Conservation (phyloP, 345 rosid species). For the Firmiana major region DNA sequence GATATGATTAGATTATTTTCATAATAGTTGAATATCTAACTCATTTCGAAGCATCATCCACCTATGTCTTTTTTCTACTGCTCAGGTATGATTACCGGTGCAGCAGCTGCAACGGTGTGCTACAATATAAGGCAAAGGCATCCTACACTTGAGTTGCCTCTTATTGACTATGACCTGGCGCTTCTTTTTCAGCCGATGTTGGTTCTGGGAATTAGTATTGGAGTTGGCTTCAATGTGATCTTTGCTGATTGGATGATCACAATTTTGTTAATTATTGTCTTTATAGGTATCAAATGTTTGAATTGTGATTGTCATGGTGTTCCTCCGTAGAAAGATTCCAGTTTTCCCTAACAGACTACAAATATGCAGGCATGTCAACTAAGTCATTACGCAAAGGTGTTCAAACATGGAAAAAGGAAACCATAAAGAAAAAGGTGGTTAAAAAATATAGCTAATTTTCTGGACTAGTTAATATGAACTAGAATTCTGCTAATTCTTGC, state of each 20-base stretch:
- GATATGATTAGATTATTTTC: neutral
- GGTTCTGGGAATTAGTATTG: conserved; percentile 47
- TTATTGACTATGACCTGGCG: conserved; percentile 48
- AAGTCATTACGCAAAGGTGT: conserved; percentile 48
- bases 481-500: neutral
- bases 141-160: conserved; percentile 40
- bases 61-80: neutral
- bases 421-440: conserved; percentile 32
- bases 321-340: neutral
- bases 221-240: conserved; percentile 40
- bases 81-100: conserved; percentile 49
- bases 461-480: neutral
- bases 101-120: conserved; percentile 35
- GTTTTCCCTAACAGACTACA: neutral
- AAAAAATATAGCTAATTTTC: neutral
- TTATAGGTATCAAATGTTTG: conserved; percentile 24
- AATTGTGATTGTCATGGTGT: neutral
- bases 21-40: no score
- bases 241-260: conserved; percentile 55
- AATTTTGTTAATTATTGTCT: conserved; percentile 35
- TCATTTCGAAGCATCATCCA: no score
- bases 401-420: conserved; percentile 52
- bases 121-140: conserved; percentile 40
- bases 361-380: conserved; percentile 34
- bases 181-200: conserved; percentile 49